These are phyloP conservation scores for Saccharomycopsis hybrid DNA, from an alignment of 1,139 yeast genomes.

Conservation along the genomic window DNA sequence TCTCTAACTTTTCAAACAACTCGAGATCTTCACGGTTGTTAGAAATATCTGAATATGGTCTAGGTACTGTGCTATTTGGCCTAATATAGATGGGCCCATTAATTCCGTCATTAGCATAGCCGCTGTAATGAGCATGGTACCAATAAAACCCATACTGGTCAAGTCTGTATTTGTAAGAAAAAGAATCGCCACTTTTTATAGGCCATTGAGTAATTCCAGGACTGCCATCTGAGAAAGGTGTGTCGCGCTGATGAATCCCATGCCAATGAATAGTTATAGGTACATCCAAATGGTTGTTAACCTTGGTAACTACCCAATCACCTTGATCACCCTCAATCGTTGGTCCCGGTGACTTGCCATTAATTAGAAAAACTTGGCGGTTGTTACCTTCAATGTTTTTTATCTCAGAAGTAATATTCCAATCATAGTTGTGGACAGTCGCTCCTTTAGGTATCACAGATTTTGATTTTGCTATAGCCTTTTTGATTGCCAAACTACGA, in stretches of 20 bases:
- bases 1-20: slow-evolving; percentile 26
- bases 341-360: slow-evolving; percentile 35
- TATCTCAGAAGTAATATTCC: slow-evolving; percentile 21
- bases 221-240: slow-evolving; percentile 36
- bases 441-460: slow-evolving; percentile 13
- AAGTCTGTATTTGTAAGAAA: slow-evolving; percentile 28
- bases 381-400: slow-evolving; percentile 26
- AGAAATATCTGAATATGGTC: slow-evolving; percentile 29
- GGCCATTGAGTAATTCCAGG: slow-evolving; percentile 34
- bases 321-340: slow-evolving; percentile 30
- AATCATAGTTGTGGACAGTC: slow-evolving; percentile 15
- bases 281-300: slow-evolving; percentile 30
- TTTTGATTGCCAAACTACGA: background rate
- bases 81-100: slow-evolving; percentile 31
- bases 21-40: slow-evolving; percentile 22
- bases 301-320: slow-evolving; percentile 31
- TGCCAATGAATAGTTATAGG: slow-evolving; percentile 33
- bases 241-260: slow-evolving; percentile 32
- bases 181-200: slow-evolving; percentile 29
- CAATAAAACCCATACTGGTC: slow-evolving; percentile 33
- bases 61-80: slow-evolving; percentile 25
- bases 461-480: background rate
- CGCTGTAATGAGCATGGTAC: slow-evolving; percentile 36
- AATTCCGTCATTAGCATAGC: slow-evolving; percentile 34
- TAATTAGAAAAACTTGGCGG: slow-evolving; percentile 26